Percentiles rank a stretch among this genome's conserved stretches.
These are phyloP conservation scores for Omphalea diandra DNA, from an alignment of 441 rosid genomes.

Conservation along the genomic window DNA sequence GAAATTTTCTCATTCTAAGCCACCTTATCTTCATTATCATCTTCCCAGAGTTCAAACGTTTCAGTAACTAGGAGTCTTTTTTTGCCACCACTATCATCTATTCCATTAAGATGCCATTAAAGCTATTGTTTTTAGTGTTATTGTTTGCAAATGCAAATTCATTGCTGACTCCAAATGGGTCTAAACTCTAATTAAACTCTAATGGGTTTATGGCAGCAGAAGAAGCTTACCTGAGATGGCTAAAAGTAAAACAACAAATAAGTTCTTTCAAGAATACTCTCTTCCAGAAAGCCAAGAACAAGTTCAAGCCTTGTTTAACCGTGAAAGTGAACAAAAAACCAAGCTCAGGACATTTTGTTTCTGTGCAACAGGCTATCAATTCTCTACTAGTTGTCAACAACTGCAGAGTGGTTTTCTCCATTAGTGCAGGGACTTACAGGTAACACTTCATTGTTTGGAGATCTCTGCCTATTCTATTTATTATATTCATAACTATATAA, in stretches of 20 bases:
- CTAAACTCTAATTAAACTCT: too few species aligned
- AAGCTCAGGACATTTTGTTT: conserved; percentile 21
- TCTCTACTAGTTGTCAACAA: conserved; percentile 38
- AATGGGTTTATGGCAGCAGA: conserved; percentile 19
- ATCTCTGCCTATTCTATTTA: too few species aligned
- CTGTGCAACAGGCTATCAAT: conserved; percentile 34
- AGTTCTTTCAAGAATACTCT: conserved; percentile 30
- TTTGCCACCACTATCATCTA: neutral
- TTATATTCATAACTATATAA: too few species aligned
- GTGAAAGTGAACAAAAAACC: conserved; percentile 34
- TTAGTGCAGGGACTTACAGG: conserved; percentile 42
- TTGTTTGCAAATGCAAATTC: conserved; percentile 26
- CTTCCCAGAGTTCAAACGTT: neutral
- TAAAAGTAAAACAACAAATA: conserved; percentile 24
- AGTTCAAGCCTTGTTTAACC: conserved; percentile 36
- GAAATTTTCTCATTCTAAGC: neutral
- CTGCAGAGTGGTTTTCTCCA: conserved; percentile 35
- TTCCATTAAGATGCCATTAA: conserved; percentile 19
- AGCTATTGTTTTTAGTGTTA: conserved; percentile 27
- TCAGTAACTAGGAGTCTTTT: neutral
- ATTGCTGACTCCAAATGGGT: conserved; percentile 9
- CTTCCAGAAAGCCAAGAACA: conserved; percentile 32
- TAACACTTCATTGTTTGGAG: neutral
- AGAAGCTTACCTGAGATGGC: conserved; percentile 37
- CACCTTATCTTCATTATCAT: conserved; percentile 15